phyloP scores from a whole-genome alignment of 139 green algal genomes.

The Eudorina sp. region DNA sequence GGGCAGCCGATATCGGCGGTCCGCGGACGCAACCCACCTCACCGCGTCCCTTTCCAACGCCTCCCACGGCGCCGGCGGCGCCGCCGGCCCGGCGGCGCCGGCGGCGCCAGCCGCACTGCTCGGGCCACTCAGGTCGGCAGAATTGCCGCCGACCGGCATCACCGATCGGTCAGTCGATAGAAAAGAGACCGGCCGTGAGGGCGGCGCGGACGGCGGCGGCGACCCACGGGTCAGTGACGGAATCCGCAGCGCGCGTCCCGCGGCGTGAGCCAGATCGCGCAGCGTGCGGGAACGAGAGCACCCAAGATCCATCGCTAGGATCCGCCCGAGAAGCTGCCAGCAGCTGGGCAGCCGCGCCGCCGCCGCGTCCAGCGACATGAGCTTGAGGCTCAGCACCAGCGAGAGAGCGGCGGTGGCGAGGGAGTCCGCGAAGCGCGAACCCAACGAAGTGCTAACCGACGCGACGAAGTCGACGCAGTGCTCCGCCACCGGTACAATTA shows the following conservation, averaged over 20 bases:
- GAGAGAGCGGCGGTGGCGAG: neutral
- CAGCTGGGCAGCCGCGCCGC: neutral
- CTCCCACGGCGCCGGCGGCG: too few relatives aligned
- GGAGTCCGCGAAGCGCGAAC: neutral
- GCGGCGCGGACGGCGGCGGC: neutral
- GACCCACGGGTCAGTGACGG: neutral
- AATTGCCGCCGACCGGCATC: too few relatives aligned
- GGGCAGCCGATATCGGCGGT: neutral
- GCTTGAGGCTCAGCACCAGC: neutral
- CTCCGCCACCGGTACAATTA: neutral
- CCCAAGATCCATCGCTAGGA: constrained; percentile 1
- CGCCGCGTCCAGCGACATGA: neutral
- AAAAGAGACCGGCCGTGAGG: too few relatives aligned
- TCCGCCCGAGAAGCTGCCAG: neutral
- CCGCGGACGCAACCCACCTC: neutral
- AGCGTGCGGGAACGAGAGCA: neutral
- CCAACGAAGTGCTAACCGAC: neutral
- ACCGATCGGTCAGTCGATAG: too few relatives aligned
- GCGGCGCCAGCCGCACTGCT: neutral
- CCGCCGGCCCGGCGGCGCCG: too few relatives aligned
- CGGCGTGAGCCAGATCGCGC: neutral
- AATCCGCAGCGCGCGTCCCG: neutral
- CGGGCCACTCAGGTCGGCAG: neutral
- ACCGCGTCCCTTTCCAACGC: neutral
- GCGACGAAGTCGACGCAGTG: constrained; percentile 1